Evolutionary conservation across 768 basidiomycete genomes (phyloP).

Genomic region (Hypsizygus marmoreus): DNA sequence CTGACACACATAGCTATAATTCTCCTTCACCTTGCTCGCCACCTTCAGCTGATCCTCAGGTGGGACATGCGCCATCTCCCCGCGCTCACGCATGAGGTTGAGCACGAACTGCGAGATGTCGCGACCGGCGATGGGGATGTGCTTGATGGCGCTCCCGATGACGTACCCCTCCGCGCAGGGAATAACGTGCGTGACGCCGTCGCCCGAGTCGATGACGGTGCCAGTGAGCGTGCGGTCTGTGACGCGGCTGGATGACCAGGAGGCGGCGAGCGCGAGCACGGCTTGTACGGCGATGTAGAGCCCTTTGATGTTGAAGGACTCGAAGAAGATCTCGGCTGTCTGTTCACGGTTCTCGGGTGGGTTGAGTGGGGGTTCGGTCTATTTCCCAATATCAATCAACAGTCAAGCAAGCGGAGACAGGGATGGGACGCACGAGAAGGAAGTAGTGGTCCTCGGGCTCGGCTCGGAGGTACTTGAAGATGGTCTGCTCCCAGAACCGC

Average conservation of each 20-base stretch:
- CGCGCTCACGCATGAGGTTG: constrained; percentile 92
- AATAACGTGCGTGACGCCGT: constrained; percentile 99
- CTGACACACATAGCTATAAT: constrained; percentile 97
- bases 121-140: constrained; percentile 97
- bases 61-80: constrained; percentile 87
- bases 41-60: constrained; percentile 93
- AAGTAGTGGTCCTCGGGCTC: constrained; percentile 99
- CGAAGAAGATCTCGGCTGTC: constrained; percentile 99
- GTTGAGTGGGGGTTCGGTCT: constrained; percentile 99
- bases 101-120: constrained; percentile 97
- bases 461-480: constrained; percentile 98
- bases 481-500: constrained; percentile 98
- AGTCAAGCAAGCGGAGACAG: neutral
- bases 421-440: constrained; percentile 69
- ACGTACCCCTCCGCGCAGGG: constrained; percentile 97
- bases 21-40: constrained; percentile 95
- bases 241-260: constrained; percentile 91
- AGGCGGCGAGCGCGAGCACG: constrained; percentile 95
- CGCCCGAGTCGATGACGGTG: constrained; percentile 98
- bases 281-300: constrained; percentile 99
- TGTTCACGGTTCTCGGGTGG: constrained; percentile 98
- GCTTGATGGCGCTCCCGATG: constrained; percentile 98
- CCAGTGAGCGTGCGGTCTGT: constrained; percentile 92
- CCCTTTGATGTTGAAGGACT: constrained; percentile 99
- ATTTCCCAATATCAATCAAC: neutral